Base-by-base conservation (phyloP, 345 rosid genomes). In the Pseudoturritis turrita region DNA sequence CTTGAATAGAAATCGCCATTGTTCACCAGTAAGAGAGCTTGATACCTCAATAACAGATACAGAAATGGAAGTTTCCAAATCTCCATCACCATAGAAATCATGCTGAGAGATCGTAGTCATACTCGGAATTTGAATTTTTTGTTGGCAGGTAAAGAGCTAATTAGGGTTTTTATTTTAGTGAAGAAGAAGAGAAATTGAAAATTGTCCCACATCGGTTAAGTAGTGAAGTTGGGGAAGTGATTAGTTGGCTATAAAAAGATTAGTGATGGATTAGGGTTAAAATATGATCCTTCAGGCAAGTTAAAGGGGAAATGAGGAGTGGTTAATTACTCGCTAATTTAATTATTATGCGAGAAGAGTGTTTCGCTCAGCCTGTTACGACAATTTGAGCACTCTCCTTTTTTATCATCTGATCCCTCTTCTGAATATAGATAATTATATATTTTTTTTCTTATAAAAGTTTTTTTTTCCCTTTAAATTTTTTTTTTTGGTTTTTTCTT, bases 11-110 rank as follows among this genome's bases (percentile, higher is more conserved):
- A 7, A 29, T 45, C 46, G 8, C 15, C 19, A 41, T 55, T 25
- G 35, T 37, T 13, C 33, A 59, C 41, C n/a, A 43, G 31, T 44
- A n/a, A n/a, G 31, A 70, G 50, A 31, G 44, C 5, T 15, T 62
- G 29, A 56, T 50, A 88, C 96, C 96, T 92, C 98, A 22, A 88
- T 77, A n/a, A 88, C 74, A 14, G 96, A 87, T 11, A 92, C 15
- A 11, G 87, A 83, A 76, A 87, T 63, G 7, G 78, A 80, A 10
- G 79, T 74, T 63, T 77, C 68, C 0, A 73, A 33, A 14, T 79
- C 92, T 13, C 50, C 78, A 15, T 79, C 79, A 62, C 47, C 81
- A 49, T 80, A 77, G 55, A 84, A 92, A 49, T 17, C 31, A 64
- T 89, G 96, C 61, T 68, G 82, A 53, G 95, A 89, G 11, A 82